Conservation (phyloP, 257 asterid genomes). For the Knoxia roxburghii region DNA sequence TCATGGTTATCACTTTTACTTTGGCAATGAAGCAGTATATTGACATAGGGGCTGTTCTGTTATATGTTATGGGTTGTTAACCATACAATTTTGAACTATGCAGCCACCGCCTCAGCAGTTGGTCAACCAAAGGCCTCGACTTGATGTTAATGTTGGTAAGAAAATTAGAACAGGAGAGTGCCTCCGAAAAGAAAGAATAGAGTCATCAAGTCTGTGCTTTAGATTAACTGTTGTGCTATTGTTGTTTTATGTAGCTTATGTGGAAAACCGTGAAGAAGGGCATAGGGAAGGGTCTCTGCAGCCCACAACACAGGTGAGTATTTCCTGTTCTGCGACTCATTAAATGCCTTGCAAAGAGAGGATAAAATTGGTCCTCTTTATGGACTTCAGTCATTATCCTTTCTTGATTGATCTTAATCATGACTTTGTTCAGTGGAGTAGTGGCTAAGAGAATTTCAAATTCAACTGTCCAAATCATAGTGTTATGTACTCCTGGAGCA, state of each 20-base stretch:
- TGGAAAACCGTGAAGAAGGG: slow-evolving; percentile 80
- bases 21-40: not conserved
- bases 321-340: not conserved
- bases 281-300: slow-evolving; percentile 69
- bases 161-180: slow-evolving; percentile 3
- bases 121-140: slow-evolving; percentile 82
- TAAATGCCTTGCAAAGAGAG: slow-evolving; percentile 50
- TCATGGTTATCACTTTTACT: not conserved
- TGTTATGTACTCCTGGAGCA: not conserved
- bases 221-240: slow-evolving; percentile 2
- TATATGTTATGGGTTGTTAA: slow-evolving; percentile 11
- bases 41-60: not conserved
- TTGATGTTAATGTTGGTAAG: slow-evolving; percentile 96
- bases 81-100: slow-evolving; percentile 24
- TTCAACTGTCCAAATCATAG: too few species aligned
- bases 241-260: slow-evolving; percentile 56
- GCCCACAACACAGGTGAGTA: slow-evolving; percentile 73
- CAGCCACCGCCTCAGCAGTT: slow-evolving; percentile 88
- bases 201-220: not conserved
- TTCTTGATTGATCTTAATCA: slow-evolving; percentile 2
- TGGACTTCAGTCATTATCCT: not conserved
- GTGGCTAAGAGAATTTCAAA: not conserved
- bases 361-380: slow-evolving; percentile 58
- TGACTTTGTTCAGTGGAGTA: not conserved
- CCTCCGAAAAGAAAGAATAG: not conserved